Percentiles rank a stretch among this genome's conserved stretches.
These are phyloP conservation scores for Solanum piurae DNA, from an alignment of 257 asterid species.

Conservation along the genomic window DNA sequence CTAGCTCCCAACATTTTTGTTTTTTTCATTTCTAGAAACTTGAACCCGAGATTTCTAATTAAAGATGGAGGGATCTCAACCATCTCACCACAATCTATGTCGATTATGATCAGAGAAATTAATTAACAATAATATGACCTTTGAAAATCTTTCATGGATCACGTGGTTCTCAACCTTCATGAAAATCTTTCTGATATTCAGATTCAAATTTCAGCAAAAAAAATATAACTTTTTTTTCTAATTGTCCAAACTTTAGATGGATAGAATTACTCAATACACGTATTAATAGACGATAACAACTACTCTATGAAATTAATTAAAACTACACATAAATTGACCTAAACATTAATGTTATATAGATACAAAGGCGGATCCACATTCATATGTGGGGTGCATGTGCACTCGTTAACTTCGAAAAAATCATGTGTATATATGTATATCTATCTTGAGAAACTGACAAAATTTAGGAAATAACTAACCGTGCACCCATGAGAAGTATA, in stretches of 20 bases:
- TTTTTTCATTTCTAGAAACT: too few species aligned
- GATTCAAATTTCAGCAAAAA: background rate
- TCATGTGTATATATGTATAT: too few species aligned
- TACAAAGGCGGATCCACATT: too few species aligned
- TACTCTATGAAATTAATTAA: background rate
- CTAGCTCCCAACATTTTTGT: background rate
- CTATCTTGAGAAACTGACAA: background rate
- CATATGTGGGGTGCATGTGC: background rate
- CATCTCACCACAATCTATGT: background rate
- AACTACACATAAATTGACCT: background rate
- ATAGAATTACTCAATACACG: background rate
- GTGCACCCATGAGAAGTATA: background rate
- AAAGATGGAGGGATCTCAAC: background rate
- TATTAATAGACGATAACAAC: too few species aligned
- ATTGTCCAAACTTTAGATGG: background rate
- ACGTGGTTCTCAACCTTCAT: background rate
- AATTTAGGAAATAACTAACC: background rate
- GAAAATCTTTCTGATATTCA: background rate
- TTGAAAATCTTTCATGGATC: background rate
- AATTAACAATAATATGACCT: background rate
- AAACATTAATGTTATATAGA: background rate
- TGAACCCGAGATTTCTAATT: fast-evolving
- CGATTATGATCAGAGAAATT: background rate
- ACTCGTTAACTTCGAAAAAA: too few species aligned
- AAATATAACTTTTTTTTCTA: background rate